A percentile compares a stretch with the other conserved stretches of the same genome.
Evolutionary conservation across 305 asterid species (phyloP).

Genomic region (Solanum hybrid): DNA sequence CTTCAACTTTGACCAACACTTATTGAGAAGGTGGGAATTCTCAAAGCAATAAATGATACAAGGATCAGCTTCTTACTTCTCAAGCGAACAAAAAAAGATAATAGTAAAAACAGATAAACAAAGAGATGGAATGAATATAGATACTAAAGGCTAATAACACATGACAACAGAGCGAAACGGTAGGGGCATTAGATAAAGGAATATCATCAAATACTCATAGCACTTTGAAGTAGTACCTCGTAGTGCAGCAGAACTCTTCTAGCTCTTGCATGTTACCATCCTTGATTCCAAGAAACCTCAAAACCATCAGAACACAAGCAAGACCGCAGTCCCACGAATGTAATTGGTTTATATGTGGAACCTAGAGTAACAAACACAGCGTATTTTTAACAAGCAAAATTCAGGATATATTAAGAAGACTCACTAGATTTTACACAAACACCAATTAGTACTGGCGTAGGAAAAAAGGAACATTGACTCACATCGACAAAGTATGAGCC

Average conservation of each 20-base stretch:
- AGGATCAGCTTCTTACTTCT: neutral
- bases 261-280: slow-evolving; percentile 48
- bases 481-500: slow-evolving; percentile 40
- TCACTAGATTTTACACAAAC: neutral
- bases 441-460: neutral
- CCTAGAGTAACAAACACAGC: slow-evolving; percentile 27
- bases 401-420: neutral
- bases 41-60: neutral
- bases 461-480: slow-evolving; percentile 15
- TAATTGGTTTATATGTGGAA: slow-evolving; percentile 80
- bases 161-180: neutral
- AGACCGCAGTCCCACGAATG: slow-evolving; percentile 94
- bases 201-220: neutral
- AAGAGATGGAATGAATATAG: neutral
- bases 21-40: neutral
- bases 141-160: neutral
- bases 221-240: slow-evolving; percentile 39
- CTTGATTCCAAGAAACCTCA: slow-evolving; percentile 51
- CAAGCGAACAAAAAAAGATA: neutral
- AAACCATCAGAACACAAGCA: slow-evolving; percentile 88
- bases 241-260: slow-evolving; percentile 59
- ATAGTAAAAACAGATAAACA: neutral
- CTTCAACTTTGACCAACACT: neutral
- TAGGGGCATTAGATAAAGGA: neutral
- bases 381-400: neutral